Percentiles rank a stretch among this genome's conserved stretches.
Conservation (phyloP, 495 filamentous ascomycete genomes). For the Penicillium lividum region DNA sequence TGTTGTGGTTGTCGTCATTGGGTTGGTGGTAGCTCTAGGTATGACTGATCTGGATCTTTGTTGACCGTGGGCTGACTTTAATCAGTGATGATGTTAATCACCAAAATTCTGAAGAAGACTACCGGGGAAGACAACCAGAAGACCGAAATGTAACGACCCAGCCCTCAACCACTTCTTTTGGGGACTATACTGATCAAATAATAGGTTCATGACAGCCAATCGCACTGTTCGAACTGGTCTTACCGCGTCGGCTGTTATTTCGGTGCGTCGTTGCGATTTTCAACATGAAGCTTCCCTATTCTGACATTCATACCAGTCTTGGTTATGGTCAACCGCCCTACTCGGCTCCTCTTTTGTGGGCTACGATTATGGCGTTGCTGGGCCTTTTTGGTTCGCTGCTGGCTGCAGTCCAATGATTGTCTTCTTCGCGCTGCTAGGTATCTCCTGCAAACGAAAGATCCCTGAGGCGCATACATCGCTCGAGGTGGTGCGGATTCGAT, state of each 20-base stretch:
- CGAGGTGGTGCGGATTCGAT: slow-evolving; percentile 6
- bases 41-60: not conserved
- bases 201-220: slow-evolving; percentile 10
- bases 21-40: slow-evolving; percentile 36
- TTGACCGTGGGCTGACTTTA: not conserved
- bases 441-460: slow-evolving; percentile 7
- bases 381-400: slow-evolving; percentile 9
- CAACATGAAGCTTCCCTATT: not conserved
- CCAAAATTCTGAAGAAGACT: slow-evolving; percentile 36
- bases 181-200: not conserved
- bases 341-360: slow-evolving; percentile 5
- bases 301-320: not conserved
- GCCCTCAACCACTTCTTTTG: not conserved
- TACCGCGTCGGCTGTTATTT: slow-evolving; percentile 9
- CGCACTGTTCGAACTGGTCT: slow-evolving; percentile 7
- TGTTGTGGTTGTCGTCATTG: slow-evolving; percentile 36
- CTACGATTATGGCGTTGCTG: slow-evolving; percentile 6
- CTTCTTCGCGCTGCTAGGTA: slow-evolving; percentile 4
- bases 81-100: slow-evolving; percentile 36
- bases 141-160: slow-evolving; percentile 32
- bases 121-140: slow-evolving; percentile 43
- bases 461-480: slow-evolving; percentile 7
- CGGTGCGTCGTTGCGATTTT: slow-evolving; percentile 15
- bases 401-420: slow-evolving; percentile 7
- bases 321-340: not conserved